Conservation (phyloP, 352 stramenopile genomes). For the Phytophthora syringae region DNA sequence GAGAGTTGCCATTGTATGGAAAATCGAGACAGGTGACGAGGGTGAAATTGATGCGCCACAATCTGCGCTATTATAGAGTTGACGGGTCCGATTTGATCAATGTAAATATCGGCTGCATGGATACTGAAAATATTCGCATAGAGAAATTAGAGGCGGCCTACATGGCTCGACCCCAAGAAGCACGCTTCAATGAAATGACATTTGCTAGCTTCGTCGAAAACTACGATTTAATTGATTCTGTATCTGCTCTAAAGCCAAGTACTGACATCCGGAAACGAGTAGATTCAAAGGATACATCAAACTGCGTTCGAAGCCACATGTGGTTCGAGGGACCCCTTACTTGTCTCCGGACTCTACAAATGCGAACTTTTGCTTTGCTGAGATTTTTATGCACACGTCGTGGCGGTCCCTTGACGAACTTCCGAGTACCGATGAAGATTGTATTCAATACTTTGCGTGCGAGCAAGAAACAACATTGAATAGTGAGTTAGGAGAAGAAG, state of each 20-base stretch:
- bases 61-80: background rate
- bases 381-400: background rate
- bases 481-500: background rate
- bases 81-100: background rate
- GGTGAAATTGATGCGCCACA: background rate
- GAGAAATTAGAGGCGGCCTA: background rate
- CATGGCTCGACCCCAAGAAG: background rate
- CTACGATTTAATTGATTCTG: background rate
- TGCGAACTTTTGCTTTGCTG: too few relatives aligned
- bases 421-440: background rate
- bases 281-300: background rate
- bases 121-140: too few relatives aligned
- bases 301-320: background rate
- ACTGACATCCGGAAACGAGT: background rate
- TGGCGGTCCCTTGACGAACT: background rate
- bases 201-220: conserved; percentile 8
- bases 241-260: background rate
- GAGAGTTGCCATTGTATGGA: too few relatives aligned
- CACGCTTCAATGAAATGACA: background rate
- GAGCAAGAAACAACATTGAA: background rate
- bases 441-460: background rate
- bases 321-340: background rate
- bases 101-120: background rate
- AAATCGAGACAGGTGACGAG: background rate
- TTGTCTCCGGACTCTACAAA: too few relatives aligned